Conservation (phyloP, 169 alveolate species). For the Eimeria necatrix region DNA sequence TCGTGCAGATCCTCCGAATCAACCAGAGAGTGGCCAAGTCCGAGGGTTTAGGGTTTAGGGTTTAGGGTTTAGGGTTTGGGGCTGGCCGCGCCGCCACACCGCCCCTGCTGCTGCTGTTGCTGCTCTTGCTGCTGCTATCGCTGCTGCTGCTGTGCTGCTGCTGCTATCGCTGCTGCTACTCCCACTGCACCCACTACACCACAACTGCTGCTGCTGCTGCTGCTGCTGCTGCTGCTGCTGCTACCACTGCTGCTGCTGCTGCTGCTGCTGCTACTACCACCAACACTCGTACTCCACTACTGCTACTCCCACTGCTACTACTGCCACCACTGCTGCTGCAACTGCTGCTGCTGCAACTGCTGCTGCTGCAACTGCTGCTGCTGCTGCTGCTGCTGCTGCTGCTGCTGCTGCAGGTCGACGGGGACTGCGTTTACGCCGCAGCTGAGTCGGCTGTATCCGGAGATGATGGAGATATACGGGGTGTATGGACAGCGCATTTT, state of each 20-base stretch:
- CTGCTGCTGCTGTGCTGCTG: too few species aligned
- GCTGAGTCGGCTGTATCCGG: conserved; percentile 60
- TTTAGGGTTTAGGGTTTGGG: too few species aligned
- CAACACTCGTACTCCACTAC: too few species aligned
- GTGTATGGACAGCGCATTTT: conserved; percentile 72
- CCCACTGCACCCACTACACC: too few species aligned
- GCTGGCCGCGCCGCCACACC: too few species aligned
- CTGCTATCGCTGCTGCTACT: too few species aligned
- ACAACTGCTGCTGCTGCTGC: too few species aligned
- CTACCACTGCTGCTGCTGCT: too few species aligned
- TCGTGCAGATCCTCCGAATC: conserved; percentile 63
- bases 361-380: not conserved
- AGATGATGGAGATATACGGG: conserved; percentile 73
- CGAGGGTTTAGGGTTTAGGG: too few species aligned
- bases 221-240: too few species aligned
- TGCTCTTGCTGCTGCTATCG: too few species aligned
- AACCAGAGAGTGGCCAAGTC: conserved; percentile 78
- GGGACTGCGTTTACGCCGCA: conserved; percentile 82
- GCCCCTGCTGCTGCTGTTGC: too few species aligned
- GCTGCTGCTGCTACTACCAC: not conserved
- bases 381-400: not conserved
- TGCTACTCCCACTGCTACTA: not conserved
- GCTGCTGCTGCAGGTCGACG: conserved; percentile 61
- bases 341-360: not conserved
- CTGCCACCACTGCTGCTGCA: not conserved